Evolutionary conservation across 768 basidiomycete species (phyloP).

Genomic region (Rhizopogon vulgaris): DNA sequence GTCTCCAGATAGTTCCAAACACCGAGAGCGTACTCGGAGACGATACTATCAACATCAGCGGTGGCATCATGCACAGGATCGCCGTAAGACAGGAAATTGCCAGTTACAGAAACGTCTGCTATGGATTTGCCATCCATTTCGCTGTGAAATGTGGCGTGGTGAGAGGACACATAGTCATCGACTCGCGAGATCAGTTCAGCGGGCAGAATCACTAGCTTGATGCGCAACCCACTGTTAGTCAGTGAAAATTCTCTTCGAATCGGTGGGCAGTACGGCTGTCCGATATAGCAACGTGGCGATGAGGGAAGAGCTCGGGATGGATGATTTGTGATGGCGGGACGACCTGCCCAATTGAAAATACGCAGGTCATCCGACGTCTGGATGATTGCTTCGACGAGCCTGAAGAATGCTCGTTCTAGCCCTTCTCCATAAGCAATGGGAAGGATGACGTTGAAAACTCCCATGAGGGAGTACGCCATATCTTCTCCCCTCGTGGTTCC

Average conservation of each 20-base stretch:
- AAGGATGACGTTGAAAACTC: constrained; percentile 7
- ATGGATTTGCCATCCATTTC: neutral
- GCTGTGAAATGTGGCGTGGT: neutral
- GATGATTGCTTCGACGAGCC: constrained; percentile 5
- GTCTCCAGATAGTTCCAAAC: neutral
- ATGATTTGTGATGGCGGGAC: neutral
- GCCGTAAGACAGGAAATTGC: neutral
- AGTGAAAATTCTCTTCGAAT: neutral
- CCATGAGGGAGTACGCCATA: constrained; percentile 10
- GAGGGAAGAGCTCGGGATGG: constrained; percentile 1
- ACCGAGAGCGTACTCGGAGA: neutral
- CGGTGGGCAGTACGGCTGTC: neutral
- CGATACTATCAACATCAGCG: neutral
- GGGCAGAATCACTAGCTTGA: neutral
- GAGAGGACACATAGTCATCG: neutral
- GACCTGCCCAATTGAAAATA: constrained; percentile 4
- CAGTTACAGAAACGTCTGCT: neutral
- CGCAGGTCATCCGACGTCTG: neutral
- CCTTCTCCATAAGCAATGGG: constrained; percentile 13
- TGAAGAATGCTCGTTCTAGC: constrained; percentile 1
- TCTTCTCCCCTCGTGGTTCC: constrained; percentile 13
- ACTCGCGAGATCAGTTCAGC: neutral
- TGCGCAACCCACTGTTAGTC: neutral
- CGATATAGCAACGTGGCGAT: neutral
- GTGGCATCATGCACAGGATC: neutral